These are phyloP conservation scores for Lobosporangium transversale DNA, from an alignment of 192 early-diverging fungal genomes.

Conservation along the genomic window DNA sequence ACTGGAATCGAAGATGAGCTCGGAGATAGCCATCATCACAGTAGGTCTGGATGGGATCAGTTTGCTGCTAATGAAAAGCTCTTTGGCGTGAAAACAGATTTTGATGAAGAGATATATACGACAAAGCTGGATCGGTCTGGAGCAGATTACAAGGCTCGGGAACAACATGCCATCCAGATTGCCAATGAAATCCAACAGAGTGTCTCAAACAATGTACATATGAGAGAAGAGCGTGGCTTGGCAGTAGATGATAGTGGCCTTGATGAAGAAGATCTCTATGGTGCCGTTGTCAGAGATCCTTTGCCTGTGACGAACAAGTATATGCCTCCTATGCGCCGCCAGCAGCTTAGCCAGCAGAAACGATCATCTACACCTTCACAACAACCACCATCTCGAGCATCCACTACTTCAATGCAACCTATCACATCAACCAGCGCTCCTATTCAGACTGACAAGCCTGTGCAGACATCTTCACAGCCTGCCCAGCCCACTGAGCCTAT, in stretches of 20 bases:
- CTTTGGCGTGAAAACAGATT: constrained; percentile 97
- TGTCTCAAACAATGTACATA: constrained; percentile 78
- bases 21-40: constrained; percentile 20
- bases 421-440: background rate
- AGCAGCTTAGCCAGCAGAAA: constrained; percentile 54
- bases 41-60: constrained; percentile 87
- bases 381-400: constrained; percentile 11
- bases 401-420: background rate
- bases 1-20: constrained; percentile 55
- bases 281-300: constrained; percentile 76
- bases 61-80: constrained; percentile 92
- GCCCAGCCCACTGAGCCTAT: background rate
- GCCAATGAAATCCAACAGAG: constrained; percentile 91
- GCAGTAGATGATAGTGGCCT: constrained; percentile 68
- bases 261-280: constrained; percentile 94
- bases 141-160: constrained; percentile 86
- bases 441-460: background rate
- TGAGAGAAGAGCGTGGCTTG: constrained; percentile 90
- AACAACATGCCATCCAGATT: constrained; percentile 85
- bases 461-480: background rate
- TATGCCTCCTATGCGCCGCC: constrained; percentile 83
- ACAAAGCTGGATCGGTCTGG: constrained; percentile 87
- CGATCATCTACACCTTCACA: constrained; percentile 15
- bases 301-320: constrained; percentile 76
- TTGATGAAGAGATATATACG: constrained; percentile 96